Evolutionary conservation across 257 asterid genomes (phyloP).

Genomic region (Plantago major): DNA sequence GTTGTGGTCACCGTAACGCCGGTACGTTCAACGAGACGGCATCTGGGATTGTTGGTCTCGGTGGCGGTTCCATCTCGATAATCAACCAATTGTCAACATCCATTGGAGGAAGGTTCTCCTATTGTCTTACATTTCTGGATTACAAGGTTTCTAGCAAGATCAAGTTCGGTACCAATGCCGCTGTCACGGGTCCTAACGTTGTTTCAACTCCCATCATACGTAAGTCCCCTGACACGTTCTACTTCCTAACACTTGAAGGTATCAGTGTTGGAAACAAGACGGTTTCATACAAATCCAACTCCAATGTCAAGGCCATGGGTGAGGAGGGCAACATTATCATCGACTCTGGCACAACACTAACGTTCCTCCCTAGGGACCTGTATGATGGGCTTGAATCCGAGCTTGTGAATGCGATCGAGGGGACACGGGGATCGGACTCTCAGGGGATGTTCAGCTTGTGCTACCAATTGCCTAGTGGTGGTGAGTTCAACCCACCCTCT

Average conservation of each 20-base stretch:
- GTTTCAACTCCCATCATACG: slow-evolving; percentile 42
- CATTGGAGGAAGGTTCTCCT: slow-evolving; percentile 44
- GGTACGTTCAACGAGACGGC: slow-evolving; percentile 35
- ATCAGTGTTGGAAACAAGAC: slow-evolving; percentile 28
- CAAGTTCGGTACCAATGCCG: slow-evolving; percentile 38
- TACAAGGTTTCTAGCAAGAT: slow-evolving; percentile 38
- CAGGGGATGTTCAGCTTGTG: slow-evolving; percentile 27
- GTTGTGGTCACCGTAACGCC: slow-evolving; percentile 41
- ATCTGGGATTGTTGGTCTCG: slow-evolving; percentile 58
- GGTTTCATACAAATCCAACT: neutral
- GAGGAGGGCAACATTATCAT: slow-evolving; percentile 38
- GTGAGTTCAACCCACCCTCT: slow-evolving; percentile 10
- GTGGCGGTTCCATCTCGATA: slow-evolving; percentile 44
- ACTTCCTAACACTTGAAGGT: slow-evolving; percentile 41
- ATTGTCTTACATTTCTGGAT: slow-evolving; percentile 29
- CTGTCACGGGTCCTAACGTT: slow-evolving; percentile 23
- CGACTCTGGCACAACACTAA: slow-evolving; percentile 65
- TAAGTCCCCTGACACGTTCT: slow-evolving; percentile 29
- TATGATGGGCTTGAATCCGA: slow-evolving; percentile 24
- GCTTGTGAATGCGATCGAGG: slow-evolving; percentile 14
- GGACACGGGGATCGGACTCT: slow-evolving; percentile 6
- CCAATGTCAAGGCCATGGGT: neutral
- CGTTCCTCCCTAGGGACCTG: slow-evolving; percentile 25
- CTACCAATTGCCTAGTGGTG: slow-evolving; percentile 7
- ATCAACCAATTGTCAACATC: slow-evolving; percentile 32